phyloP scores from a whole-genome alignment of 768 basidiomycete genomes.

The Psilocybe tampanensis region DNA sequence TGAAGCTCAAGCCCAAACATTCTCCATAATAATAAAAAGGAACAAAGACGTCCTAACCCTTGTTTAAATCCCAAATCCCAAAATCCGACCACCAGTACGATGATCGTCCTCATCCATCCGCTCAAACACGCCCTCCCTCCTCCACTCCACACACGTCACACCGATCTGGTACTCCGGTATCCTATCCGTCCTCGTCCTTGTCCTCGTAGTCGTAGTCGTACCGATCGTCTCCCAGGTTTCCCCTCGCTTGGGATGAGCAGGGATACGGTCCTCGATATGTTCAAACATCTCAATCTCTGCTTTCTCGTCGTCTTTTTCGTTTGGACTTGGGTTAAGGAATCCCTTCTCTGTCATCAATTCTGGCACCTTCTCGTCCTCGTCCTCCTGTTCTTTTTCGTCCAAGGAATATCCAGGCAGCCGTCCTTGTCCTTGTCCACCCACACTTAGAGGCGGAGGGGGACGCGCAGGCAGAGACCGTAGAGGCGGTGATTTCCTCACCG shows the following conservation, averaged over 20 bases:
- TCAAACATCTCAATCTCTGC: not conserved
- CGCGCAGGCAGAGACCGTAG: not conserved
- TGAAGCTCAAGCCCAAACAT: too few species aligned
- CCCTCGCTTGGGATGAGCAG: not conserved
- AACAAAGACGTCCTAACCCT: too few species aligned
- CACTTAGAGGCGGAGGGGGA: not conserved
- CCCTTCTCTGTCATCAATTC: not conserved
- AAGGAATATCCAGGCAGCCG: not conserved
- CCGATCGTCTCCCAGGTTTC: too few species aligned
- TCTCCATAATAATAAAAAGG: too few species aligned
- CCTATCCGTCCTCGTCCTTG: not conserved
- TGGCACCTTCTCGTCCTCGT: not conserved
- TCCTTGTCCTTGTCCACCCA: not conserved
- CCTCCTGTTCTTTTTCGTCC: not conserved
- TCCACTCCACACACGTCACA: constrained; percentile 39
- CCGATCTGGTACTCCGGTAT: constrained; percentile 48
- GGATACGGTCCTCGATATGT: not conserved
- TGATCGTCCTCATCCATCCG: too few species aligned
- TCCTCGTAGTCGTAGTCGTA: not conserved
- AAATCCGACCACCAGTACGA: too few species aligned
- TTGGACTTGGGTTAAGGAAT: not conserved
- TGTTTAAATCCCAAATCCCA: too few species aligned
- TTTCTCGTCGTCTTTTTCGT: not conserved
- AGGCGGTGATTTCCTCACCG: too few species aligned
- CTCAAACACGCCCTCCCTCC: too few species aligned